Conservation (phyloP, 2,329 filamentous ascomycete species). For the Rachicladosporium sp. region DNA sequence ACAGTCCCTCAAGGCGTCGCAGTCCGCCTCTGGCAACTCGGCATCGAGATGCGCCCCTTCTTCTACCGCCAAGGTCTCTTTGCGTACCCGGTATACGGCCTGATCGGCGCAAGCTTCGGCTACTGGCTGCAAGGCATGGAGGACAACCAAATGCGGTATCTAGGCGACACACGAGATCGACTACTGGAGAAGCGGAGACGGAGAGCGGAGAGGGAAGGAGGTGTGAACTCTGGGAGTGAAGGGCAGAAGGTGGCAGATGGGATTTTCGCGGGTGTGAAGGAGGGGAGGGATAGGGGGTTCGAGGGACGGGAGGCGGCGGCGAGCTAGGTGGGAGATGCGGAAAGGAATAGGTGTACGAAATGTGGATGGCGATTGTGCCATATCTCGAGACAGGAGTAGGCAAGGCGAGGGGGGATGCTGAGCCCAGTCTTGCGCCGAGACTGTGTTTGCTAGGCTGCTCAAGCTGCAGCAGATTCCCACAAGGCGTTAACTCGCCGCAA, state of each 20-base stretch:
- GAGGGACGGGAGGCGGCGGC: too few species aligned
- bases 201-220: slow-evolving; percentile 53
- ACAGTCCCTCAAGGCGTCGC: slow-evolving; percentile 58
- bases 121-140: slow-evolving; percentile 95
- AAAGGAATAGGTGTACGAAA: too few species aligned
- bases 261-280: slow-evolving; percentile 14
- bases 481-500: too few species aligned
- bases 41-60: slow-evolving; percentile 94
- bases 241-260: slow-evolving; percentile 23
- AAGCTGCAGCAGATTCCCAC: too few species aligned
- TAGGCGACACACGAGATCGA: slow-evolving; percentile 64
- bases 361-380: too few species aligned
- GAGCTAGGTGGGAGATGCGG: too few species aligned
- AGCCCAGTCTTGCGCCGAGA: too few species aligned
- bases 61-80: slow-evolving; percentile 75
- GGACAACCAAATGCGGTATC: slow-evolving; percentile 61
- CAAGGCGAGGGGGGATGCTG: too few species aligned
- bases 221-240: slow-evolving; percentile 15
- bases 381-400: too few species aligned
- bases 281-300: slow-evolving; percentile 5
- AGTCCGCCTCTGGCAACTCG: slow-evolving; percentile 89
- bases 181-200: slow-evolving; percentile 83
- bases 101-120: slow-evolving; percentile 79
- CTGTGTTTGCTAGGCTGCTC: too few species aligned
- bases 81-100: slow-evolving; percentile 83